Evolutionary conservation across 768 basidiomycete species (phyloP).

Genomic region (Pholiota microspora): DNA sequence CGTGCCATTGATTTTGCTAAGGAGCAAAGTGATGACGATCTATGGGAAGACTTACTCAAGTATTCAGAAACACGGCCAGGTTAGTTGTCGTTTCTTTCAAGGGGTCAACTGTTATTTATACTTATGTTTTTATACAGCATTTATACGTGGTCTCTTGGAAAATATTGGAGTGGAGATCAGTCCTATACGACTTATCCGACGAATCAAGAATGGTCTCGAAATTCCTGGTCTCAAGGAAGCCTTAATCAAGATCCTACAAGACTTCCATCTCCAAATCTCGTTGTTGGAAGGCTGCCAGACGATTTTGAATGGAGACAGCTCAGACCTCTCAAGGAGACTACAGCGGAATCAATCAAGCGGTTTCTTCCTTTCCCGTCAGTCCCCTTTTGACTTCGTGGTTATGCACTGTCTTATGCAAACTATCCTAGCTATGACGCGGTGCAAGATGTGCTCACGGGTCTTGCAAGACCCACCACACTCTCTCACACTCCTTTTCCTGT

Average conservation of each 20-base stretch:
- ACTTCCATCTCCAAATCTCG: conserved; percentile 93
- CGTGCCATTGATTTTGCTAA: conserved; percentile 97
- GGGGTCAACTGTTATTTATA: neutral
- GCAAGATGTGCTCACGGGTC: conserved; percentile 63
- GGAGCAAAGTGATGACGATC: conserved; percentile 93
- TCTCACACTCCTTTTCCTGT: conserved; percentile 76
- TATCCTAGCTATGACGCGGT: conserved; percentile 54
- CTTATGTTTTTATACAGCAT: conserved; percentile 46
- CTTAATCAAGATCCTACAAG: conserved; percentile 94
- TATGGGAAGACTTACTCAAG: conserved; percentile 94
- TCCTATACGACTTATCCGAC: conserved; percentile 88
- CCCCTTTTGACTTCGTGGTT: no score
- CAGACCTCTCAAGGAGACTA: conserved; percentile 63
- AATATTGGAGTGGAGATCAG: conserved; percentile 96
- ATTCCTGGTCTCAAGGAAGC: conserved; percentile 95
- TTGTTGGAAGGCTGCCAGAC: conserved; percentile 89
- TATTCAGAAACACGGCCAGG: conserved; percentile 94
- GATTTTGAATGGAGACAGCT: conserved; percentile 82
- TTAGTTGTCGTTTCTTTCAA: conserved; percentile 30
- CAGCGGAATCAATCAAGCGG: conserved; percentile 79
- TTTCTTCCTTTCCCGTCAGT: conserved; percentile 72
- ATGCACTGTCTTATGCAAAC: neutral
- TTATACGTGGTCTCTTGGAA: conserved; percentile 93
- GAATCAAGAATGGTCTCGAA: conserved; percentile 95
- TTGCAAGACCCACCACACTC: conserved; percentile 58